phyloP scores from a whole-genome alignment of 805 yeast species.

The Blastobotrys muscicola region DNA sequence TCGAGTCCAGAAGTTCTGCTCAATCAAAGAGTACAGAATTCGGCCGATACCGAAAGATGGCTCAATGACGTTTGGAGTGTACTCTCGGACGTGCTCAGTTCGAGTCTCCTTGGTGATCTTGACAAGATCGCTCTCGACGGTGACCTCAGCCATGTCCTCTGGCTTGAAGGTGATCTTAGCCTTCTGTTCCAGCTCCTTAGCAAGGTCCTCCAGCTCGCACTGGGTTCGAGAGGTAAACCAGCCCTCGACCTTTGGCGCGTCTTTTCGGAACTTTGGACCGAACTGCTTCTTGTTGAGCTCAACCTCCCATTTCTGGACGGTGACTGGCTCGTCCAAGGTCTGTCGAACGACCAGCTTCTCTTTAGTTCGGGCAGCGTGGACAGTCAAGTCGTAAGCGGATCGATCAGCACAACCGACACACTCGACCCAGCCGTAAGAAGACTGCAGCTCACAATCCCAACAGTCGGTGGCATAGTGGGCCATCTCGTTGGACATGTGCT shows the following conservation, averaged over 20 bases:
- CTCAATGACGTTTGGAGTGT: conserved; percentile 93
- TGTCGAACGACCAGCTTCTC: conserved; percentile 93
- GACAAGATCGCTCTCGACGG: conserved; percentile 63
- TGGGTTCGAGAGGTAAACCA: conserved; percentile 71
- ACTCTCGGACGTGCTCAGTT: conserved; percentile 89
- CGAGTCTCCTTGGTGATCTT: conserved; percentile 68
- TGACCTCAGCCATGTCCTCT: conserved; percentile 56
- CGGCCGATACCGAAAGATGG: conserved; percentile 99
- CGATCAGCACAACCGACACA: conserved; percentile 99
- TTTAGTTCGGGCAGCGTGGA: conserved; percentile 89
- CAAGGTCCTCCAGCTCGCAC: conserved; percentile 71
- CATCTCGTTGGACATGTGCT: conserved; percentile 98
- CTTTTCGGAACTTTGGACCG: conserved; percentile 96
- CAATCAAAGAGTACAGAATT: conserved; percentile 84
- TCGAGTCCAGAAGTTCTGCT: conserved; percentile 92
- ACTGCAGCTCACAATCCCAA: conserved; percentile 97
- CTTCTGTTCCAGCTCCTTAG: conserved; percentile 51
- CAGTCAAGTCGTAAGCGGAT: conserved; percentile 94
- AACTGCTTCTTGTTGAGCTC: conserved; percentile 89
- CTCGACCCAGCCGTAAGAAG: conserved; percentile 98
- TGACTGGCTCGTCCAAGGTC: conserved; percentile 72
- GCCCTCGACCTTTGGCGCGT: conserved; percentile 84
- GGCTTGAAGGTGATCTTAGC: conserved; percentile 60
- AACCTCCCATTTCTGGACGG: conserved; percentile 75
- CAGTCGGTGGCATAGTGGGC: conserved; percentile 99